Base-by-base conservation (phyloP, 2,329 filamentous ascomycete species). In the Exophiala mesophila region DNA sequence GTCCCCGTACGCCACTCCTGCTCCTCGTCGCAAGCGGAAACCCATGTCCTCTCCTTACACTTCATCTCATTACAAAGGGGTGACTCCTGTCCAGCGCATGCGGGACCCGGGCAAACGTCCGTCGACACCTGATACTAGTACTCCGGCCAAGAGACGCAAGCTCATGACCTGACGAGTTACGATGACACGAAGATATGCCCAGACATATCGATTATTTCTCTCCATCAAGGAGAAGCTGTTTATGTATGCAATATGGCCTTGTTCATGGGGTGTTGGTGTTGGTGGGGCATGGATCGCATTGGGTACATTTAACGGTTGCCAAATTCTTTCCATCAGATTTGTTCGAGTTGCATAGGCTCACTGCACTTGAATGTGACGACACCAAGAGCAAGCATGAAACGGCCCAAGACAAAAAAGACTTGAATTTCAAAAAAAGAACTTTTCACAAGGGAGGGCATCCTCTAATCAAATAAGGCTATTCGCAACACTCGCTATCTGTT, bases 1-100 rank as follows among this genome's bases (percentile, higher is more conserved):
- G 29, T 52, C 51, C 12, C 52, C 52, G 15, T 46, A 51, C 29
- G 24, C 40, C 8, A 49, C 52, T 9, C 49, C 47, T 7, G 39
- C 42, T 18, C 47, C 48, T 23, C 36, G 42, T 23, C 49, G 41
- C 18, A 50, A 49, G 34, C 45, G 45, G 17, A 50, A 50, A 42
- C 39, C 35, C 30, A 39, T 46, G 39, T 39, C 47, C 26, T 56
- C 53, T 31, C 53, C 53, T n/a, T 56, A 56, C 36, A 52, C 52
- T 24, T 49, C 50, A 10, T 48, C 52, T 4, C 53, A 56, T 36
- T 56, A 56, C 52, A 45, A 53, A 36, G 53, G 53, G 19, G 53
- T 56, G 15, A 56, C 53, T 5, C 53, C 53, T 17, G 53, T 56
- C 19, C 53, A 56, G 35, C 50, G 53, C n/a, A 54, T 56, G 42